Evolutionary conservation across 129 eudicot genomes (phyloP), one percentile per base, ranked within the genome.

Genomic region (Oenanthe sinensis): DNA sequence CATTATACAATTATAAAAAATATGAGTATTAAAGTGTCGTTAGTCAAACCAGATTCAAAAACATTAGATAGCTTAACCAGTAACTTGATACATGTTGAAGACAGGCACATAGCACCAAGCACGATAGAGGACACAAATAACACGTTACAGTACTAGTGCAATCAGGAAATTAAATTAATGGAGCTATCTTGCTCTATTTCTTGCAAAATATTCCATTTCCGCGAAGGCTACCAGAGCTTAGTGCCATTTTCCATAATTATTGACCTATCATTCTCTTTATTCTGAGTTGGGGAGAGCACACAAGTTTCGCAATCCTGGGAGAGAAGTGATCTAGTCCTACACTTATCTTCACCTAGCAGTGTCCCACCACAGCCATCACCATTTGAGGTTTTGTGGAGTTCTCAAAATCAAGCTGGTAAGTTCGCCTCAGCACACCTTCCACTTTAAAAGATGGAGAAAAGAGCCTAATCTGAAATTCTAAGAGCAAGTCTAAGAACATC

Each of bases 371-470:
- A 3, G 92, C 75, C 92, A 88, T 88, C 15, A 81, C 89, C 6
- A 86, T 89, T 24, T 88, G 88, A 16, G 81, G 84, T 74, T 88
- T 88, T 1, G 89, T 89, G 20, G 87, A 87, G 78, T 88, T 88
- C 47, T 83, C 87, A 75, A 85, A 88, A 85, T 85, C 87, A 2
- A 83, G 89, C 76, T 75, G 84, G 58, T 88, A 85, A 73, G 91
- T 85, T 68, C 87, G 81, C 2, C 91, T 89, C 45, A 88, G 86
- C 71, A 88, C 85, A 39, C 92, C 92, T 36, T 88, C 92, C 37
- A 86, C 92, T 11, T 83, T 79, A 36, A 78, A 44, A 16, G 92
- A 88, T 39, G 85, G 54, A 84, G 72, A 82, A 73, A 85, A 79
- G 87, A 88, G 84, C 74, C 89, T 83, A 40, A 85, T 85, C 76